Conservation (phyloP, 805 yeast genomes). For the Candida methanosorbosa region DNA sequence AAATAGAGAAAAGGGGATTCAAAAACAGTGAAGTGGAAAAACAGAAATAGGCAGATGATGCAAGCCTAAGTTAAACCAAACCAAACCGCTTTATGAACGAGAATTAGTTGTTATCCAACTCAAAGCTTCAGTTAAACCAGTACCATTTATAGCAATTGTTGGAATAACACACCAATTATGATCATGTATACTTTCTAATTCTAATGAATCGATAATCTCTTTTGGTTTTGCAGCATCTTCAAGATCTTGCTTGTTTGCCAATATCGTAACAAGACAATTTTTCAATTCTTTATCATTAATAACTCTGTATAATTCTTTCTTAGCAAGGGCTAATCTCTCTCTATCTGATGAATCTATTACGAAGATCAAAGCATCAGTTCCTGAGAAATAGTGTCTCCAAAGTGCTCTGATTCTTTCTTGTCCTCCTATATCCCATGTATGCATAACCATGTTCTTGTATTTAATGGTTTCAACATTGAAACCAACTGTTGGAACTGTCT, state of each 20-base stretch:
- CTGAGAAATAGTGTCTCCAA: constrained; percentile 94
- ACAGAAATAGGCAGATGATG: too few relatives aligned
- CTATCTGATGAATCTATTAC: constrained; percentile 80
- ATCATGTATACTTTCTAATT: constrained; percentile 48
- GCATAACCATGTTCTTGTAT: constrained; percentile 36
- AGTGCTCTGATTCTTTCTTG: constrained; percentile 86
- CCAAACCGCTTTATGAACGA: too few relatives aligned
- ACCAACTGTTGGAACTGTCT: constrained; percentile 90
- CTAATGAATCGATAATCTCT: constrained; percentile 67
- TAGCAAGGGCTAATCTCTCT: constrained; percentile 67
- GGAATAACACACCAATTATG: constrained; percentile 92
- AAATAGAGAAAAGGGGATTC: too few relatives aligned
- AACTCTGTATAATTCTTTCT: constrained; percentile 67
- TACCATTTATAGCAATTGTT: constrained; percentile 82
- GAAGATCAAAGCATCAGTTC: constrained; percentile 84
- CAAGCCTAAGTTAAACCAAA: too few relatives aligned
- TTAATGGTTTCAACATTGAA: constrained; percentile 71
- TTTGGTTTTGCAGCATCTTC: constrained; percentile 66
- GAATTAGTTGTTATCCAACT: constrained; percentile 73
- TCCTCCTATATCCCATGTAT: constrained; percentile 89
- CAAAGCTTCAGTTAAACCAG: constrained; percentile 81
- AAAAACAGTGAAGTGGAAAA: too few relatives aligned
- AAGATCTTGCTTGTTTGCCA: constrained; percentile 86
- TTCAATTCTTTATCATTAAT: constrained; percentile 78
- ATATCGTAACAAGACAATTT: constrained; percentile 68